Evolutionary conservation across 768 basidiomycete species (phyloP).

Genomic region (Boletus coccyginus): DNA sequence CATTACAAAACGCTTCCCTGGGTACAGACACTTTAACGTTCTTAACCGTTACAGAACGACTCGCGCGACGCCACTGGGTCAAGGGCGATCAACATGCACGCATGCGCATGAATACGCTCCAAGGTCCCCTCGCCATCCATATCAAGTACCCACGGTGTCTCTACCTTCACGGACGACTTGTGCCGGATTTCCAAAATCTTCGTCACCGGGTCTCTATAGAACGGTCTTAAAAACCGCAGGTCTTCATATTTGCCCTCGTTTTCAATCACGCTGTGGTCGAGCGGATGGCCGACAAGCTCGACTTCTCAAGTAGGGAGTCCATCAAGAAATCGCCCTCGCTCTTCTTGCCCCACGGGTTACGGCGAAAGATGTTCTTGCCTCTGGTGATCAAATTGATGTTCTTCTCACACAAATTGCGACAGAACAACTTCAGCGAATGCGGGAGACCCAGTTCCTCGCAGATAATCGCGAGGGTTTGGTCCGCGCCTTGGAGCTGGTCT

Average conservation of each 20-base stretch:
- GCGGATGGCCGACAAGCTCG: not conserved
- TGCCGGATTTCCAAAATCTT: not conserved
- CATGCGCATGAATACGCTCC: not conserved
- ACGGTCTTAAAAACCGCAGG: not conserved
- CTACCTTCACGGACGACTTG: not conserved
- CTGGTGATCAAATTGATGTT: no score
- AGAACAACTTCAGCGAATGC: not conserved
- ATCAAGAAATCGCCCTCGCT: no score
- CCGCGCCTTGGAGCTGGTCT: not conserved
- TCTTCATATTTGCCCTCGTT: not conserved
- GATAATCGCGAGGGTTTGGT: not conserved
- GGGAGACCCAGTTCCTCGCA: not conserved
- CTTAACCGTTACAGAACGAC: not conserved
- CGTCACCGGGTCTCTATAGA: not conserved
- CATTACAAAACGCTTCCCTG: no score
- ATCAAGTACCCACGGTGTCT: not conserved
- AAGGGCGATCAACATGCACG: not conserved
- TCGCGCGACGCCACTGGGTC: not conserved
- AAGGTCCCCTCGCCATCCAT: not conserved
- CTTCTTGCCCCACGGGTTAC: no score
- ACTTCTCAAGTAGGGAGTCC: not conserved
- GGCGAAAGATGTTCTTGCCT: no score
- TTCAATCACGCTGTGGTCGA: not conserved
- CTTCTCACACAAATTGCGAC: not conserved
- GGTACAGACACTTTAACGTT: not conserved